A percentile compares a stretch with the other conserved stretches of the same genome.
Conservation (phyloP, 495 filamentous ascomycete species). For the Penicillium salamii region DNA sequence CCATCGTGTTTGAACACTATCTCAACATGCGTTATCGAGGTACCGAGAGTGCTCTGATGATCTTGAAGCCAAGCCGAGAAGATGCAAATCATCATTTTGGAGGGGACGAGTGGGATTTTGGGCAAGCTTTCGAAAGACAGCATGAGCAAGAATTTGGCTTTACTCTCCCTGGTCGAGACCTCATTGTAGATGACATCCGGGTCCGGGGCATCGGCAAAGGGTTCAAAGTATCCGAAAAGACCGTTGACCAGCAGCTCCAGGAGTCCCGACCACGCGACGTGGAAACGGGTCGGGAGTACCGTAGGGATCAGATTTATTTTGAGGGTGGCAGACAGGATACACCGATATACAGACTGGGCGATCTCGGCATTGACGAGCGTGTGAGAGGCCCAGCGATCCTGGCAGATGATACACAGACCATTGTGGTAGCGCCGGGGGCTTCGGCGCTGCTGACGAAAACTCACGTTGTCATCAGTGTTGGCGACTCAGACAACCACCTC, state of each 20-base stretch:
- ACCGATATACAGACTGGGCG: conserved; percentile 75
- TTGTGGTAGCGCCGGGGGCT: conserved; percentile 79
- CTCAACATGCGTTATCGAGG: conserved; percentile 51
- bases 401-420: conserved; percentile 90
- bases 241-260: conserved; percentile 80
- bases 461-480: conserved; percentile 31
- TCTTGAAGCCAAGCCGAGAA: conserved; percentile 43
- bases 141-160: conserved; percentile 96
- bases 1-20: conserved; percentile 42
- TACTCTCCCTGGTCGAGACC: conserved; percentile 74
- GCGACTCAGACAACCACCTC: conserved; percentile 43
- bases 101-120: conserved; percentile 62
- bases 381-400: conserved; percentile 82
- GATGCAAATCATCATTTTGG: conserved; percentile 12
- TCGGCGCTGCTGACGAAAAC: conserved; percentile 36
- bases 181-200: conserved; percentile 90
- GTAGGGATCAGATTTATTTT: conserved; percentile 37
- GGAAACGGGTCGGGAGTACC: conserved; percentile 24
- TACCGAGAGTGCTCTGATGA: conserved; percentile 50
- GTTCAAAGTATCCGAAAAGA: conserved; percentile 64
- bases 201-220: conserved; percentile 75
- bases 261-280: conserved; percentile 51
- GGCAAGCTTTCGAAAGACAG: conserved; percentile 76
- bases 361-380: conserved; percentile 66
- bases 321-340: conserved; percentile 66